Evolutionary conservation across 2,329 filamentous ascomycete species (phyloP).

Genomic region (Fusarium begoniae): DNA sequence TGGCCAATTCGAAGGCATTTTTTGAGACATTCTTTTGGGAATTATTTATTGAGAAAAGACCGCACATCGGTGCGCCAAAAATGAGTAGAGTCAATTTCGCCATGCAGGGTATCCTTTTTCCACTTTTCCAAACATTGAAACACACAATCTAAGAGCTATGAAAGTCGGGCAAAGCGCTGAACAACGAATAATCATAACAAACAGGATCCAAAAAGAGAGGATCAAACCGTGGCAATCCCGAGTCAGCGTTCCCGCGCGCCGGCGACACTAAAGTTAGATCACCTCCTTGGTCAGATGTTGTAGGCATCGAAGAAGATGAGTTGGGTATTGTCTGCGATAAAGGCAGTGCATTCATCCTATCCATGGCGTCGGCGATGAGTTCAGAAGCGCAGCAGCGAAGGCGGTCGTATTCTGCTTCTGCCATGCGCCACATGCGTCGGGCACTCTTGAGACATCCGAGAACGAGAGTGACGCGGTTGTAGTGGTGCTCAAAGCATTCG

Average conservation of each 20-base stretch:
- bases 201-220: slow-evolving; percentile 14
- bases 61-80: neutral
- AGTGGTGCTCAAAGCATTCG: slow-evolving; percentile 37
- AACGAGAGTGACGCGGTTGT: slow-evolving; percentile 28
- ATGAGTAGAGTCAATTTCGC: neutral
- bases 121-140: neutral
- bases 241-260: neutral
- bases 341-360: slow-evolving; percentile 35
- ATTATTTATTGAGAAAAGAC: neutral
- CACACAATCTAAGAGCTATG: slow-evolving; percentile 5
- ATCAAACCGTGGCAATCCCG: slow-evolving; percentile 2
- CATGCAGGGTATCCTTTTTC: slow-evolving; percentile 7
- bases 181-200: slow-evolving; percentile 19
- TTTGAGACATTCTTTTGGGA: too few species aligned
- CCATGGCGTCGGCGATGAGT: slow-evolving; percentile 31
- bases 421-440: slow-evolving; percentile 28
- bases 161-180: slow-evolving; percentile 15
- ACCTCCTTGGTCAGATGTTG: neutral
- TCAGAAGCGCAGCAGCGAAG: slow-evolving; percentile 28
- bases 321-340: slow-evolving; percentile 9
- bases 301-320: neutral
- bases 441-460: slow-evolving; percentile 30
- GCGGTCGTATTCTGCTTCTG: slow-evolving; percentile 29
- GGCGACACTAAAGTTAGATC: neutral
- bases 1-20: neutral